Base-by-base conservation (phyloP, 1,139 yeast species). In the Yamadazyma dushanensis region DNA sequence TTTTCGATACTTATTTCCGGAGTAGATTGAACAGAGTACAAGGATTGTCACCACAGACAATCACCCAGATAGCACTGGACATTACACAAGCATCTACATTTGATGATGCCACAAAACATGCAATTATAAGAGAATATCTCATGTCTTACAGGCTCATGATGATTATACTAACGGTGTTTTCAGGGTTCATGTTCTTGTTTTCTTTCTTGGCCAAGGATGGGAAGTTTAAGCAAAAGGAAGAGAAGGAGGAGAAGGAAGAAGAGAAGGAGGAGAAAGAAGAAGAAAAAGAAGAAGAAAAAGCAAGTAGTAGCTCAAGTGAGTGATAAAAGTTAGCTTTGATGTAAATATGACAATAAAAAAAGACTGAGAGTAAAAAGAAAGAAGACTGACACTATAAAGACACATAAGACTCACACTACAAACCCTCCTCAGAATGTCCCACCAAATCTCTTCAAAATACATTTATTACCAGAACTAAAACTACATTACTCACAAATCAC, bases 141-240 rank as follows among this genome's bases (percentile, higher is more conserved):
- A 15, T 18, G 5, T 24, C 37, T 9, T 45, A 21, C 24, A 32
- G 36, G 30, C 31, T 33, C 8, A 36, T 44, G 9, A 44, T 45
- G 42, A 34, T 40, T 5, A 21, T 32, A 5, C 31, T 44, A 19
- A 44, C 49, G 5, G 41, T 30, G 1, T 27, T 45, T 14, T 45
- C 49, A 3, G 49, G 45, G 2, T 9, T 38, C 5, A 45, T 45
- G 49, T 42, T 45, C 16, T 10, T 44, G 16, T 29, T 41, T 5
- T 44, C 47, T 5, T 37, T 45, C n/a, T 24, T 36, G 5, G 37
- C 45, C 2, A 33, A 34, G 27, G 45, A 45, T 17, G 35, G 32
- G 8, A 44, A 38, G 21, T 25, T 15, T 25, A 14, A 4, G 18
- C 40, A 33, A 6, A 31, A 22, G 10, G 32, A 33, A 8, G 35